Conservation (phyloP, 108 stramenopile genomes). For the Ochromonas danica region DNA sequence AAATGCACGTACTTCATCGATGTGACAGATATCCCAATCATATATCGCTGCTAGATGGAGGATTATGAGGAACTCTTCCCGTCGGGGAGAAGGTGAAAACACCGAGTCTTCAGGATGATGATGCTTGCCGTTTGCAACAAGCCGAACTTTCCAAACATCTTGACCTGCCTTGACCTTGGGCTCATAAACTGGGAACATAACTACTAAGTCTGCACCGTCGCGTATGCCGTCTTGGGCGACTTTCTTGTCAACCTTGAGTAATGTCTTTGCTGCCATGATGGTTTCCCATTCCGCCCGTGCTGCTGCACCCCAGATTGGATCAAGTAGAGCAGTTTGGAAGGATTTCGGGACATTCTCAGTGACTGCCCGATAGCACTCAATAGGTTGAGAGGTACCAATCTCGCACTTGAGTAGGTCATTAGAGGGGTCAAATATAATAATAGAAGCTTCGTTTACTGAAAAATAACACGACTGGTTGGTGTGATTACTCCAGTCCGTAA, state of each 20-base stretch:
- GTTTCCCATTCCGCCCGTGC: neutral
- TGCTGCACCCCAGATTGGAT: neutral
- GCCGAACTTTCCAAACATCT: neutral
- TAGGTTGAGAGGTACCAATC: too few relatives aligned
- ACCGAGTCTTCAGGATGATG: neutral
- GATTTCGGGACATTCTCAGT: neutral
- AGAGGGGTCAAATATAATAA: too few relatives aligned
- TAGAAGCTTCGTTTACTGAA: too few relatives aligned
- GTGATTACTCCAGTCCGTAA: too few relatives aligned
- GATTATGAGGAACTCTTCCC: constrained; percentile 11
- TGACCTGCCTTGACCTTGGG: neutral
- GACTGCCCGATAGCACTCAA: too few relatives aligned
- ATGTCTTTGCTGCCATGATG: neutral
- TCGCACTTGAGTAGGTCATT: too few relatives aligned
- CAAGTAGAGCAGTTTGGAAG: neutral
- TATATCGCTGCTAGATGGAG: neutral
- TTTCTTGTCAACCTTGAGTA: neutral
- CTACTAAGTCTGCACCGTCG: neutral
- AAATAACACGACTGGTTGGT: too few relatives aligned
- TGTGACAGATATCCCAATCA: neutral
- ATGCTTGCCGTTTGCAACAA: neutral
- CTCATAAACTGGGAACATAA: neutral
- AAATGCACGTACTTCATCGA: neutral
- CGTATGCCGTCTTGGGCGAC: neutral
- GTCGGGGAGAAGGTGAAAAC: neutral